Base-by-base conservation (phyloP, 2,329 filamentous ascomycete species). In the Beauveria asiatica region DNA sequence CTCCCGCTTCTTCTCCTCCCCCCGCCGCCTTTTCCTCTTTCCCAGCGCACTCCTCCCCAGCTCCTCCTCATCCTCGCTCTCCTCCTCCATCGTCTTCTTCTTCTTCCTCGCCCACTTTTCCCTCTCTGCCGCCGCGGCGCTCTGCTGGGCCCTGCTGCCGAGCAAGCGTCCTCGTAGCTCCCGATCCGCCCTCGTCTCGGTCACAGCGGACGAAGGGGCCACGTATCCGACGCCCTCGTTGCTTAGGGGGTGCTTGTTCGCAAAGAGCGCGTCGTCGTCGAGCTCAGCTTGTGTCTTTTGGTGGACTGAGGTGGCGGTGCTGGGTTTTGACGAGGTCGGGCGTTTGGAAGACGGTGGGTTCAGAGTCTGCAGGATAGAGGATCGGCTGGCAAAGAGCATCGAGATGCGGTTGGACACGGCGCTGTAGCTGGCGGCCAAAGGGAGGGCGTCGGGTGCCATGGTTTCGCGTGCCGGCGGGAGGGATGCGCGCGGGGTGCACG, bases 201-300 rank as follows among this genome's bases (percentile, higher is more conserved):
- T 60, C 10, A 65, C 58, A 27, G 66, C 57, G 17, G 66, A 68
- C 7, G 57, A 59, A 5, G 53, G 55, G 2, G 51, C 25, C 4
- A 70, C 66, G 66, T 74, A 78, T 9, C 77, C 78, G 10, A 79
- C 64, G 41, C 77, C 78, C 25, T 73, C 70, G 65, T 77, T 77
- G 42, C 69, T 37, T 5, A 37, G 68, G 42, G 65, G 64, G 30
- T 64, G 37, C 11, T 56, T 27, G 51, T 49, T 62, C 4, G 63
- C 63, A 9, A 65, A 63, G 33, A 70, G 54, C 57, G 72, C 68
- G 25, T 70, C 66, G 19, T 69, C 67, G 53, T 65, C 65, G 57
- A 69, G 64, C 25, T 64, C 62, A 46, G 27, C 30, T 63, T 58
- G 30, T 57, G 45, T 41, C 21, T 16, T 62, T 55, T 37, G 25